phyloP scores from a whole-genome alignment of 768 basidiomycete genomes.

The Mycena indigotica region DNA sequence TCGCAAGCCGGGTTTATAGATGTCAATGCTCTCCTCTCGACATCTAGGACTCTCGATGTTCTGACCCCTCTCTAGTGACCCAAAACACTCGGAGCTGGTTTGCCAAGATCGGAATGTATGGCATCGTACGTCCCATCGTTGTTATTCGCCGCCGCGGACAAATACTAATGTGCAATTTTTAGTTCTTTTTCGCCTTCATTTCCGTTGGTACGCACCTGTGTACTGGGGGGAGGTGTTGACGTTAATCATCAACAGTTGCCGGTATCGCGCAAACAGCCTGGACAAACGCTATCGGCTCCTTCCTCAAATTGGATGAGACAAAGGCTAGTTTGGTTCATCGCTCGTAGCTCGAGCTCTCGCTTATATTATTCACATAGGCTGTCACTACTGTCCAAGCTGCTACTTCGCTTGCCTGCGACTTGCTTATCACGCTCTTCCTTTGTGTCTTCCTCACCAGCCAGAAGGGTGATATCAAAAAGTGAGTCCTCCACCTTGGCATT shows the following conservation, averaged over 20 bases:
- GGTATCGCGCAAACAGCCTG: conserved; percentile 11
- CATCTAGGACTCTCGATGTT: background rate
- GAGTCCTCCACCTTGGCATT: background rate
- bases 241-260: conserved; percentile 6
- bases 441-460: conserved; percentile 12
- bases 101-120: background rate
- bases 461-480: conserved; percentile 13
- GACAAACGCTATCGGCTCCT: conserved; percentile 9
- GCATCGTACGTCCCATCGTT: background rate
- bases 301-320: conserved; percentile 8
- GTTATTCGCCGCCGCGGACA: background rate
- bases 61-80: background rate
- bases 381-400: conserved; percentile 17
- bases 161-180: too few relatives aligned
- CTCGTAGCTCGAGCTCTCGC: too few relatives aligned
- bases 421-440: conserved; percentile 15
- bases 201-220: background rate
- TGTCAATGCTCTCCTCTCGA: background rate
- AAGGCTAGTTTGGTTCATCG: background rate
- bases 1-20: conserved; percentile 8
- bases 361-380: background rate
- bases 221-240: background rate
- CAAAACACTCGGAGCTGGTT: background rate
- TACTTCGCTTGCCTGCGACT: conserved; percentile 11
- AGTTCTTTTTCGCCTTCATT: background rate